phyloP scores from a whole-genome alignment of 2,329 filamentous ascomycete genomes.

The Tricladium varicosporioides region DNA sequence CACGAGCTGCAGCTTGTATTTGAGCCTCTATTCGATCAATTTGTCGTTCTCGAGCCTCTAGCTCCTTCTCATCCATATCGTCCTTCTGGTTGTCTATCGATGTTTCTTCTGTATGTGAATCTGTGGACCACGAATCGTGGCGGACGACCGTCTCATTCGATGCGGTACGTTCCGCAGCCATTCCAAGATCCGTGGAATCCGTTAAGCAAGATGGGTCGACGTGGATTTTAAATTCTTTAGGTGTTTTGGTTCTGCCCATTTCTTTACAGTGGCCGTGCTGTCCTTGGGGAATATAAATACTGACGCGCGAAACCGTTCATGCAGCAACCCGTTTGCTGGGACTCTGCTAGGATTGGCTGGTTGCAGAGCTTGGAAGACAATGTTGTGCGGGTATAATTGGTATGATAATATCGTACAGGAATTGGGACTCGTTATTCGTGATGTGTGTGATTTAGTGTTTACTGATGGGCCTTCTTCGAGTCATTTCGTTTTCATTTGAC shows the following conservation, averaged over 20 bases:
- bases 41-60: slow-evolving; percentile 24
- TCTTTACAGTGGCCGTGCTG: neutral
- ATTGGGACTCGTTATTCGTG: slow-evolving; percentile 7
- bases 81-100: slow-evolving; percentile 10
- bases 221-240: slow-evolving; percentile 30
- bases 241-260: slow-evolving; percentile 25
- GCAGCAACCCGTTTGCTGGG: slow-evolving; percentile 25
- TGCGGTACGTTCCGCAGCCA: slow-evolving; percentile 22
- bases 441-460: slow-evolving; percentile 5
- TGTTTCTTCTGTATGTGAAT: neutral
- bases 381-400: neutral
- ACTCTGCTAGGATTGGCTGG: slow-evolving; percentile 1
- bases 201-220: slow-evolving; percentile 31
- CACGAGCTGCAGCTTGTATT: slow-evolving; percentile 51
- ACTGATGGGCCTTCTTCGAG: neutral
- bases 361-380: neutral
- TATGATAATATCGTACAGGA: slow-evolving; percentile 10
- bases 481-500: neutral
- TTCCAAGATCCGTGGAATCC: slow-evolving; percentile 19
- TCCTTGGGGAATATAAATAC: slow-evolving; percentile 19
- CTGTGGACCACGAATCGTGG: slow-evolving; percentile 16
- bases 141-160: slow-evolving; percentile 28
- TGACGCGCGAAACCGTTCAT: slow-evolving; percentile 22
- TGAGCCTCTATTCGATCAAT: slow-evolving; percentile 45
- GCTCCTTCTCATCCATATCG: slow-evolving; percentile 14